Evolutionary conservation across 2,329 filamentous ascomycete species (phyloP).

Genomic region (Neopestalotiopsis clavispora): DNA sequence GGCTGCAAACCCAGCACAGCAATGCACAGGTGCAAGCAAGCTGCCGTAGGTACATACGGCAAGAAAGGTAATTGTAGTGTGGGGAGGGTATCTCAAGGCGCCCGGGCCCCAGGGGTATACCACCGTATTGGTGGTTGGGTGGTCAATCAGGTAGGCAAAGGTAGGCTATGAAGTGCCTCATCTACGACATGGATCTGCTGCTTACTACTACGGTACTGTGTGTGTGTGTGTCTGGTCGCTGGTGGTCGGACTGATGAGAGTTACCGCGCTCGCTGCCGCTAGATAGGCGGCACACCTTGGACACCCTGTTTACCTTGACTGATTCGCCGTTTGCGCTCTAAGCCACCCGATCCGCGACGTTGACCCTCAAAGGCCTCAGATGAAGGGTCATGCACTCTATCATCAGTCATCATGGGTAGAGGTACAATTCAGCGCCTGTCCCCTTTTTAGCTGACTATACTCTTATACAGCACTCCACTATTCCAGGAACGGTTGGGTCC

Average conservation of each 20-base stretch:
- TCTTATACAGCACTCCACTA: not conserved
- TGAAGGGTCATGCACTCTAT: not conserved
- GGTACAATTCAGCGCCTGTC: not conserved
- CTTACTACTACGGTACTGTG: not conserved
- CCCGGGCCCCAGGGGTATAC: not conserved
- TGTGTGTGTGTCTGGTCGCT: no score
- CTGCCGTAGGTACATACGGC: no score
- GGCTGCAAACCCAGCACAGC: not conserved
- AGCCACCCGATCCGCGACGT: conserved; percentile 13
- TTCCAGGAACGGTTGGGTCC: not conserved
- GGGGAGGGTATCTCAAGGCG: not conserved
- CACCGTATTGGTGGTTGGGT: not conserved
- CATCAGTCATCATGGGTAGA: not conserved
- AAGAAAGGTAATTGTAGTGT: no score
- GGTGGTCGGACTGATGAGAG: not conserved
- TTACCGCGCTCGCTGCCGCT: not conserved
- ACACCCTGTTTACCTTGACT: not conserved
- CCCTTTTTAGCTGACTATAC: conserved; percentile 5
- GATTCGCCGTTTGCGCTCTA: not conserved
- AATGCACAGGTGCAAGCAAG: not conserved
- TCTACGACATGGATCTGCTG: not conserved
- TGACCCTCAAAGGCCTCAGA: not conserved
- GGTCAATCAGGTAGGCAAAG: not conserved
- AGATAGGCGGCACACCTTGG: conserved; percentile 2
- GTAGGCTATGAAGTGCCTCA: not conserved